Percentiles rank a stretch among this genome's conserved stretches.
Evolutionary conservation across 257 asterid species (phyloP).

Genomic region (Rehmannia glutinosa): DNA sequence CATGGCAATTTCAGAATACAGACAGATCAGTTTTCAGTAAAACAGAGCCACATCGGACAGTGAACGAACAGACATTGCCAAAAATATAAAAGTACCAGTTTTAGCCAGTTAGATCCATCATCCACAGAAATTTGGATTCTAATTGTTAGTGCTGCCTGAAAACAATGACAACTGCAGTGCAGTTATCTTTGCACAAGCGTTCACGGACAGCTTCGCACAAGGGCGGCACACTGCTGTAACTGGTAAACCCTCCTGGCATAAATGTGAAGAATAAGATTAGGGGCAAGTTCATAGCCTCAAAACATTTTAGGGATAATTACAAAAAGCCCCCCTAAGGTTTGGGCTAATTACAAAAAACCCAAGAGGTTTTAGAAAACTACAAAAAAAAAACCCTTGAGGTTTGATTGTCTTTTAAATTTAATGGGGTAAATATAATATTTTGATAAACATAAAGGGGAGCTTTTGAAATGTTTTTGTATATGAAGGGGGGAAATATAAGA

Average conservation of each 20-base stretch:
- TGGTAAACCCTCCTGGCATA: conserved; percentile 59
- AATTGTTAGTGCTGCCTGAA: conserved; percentile 28
- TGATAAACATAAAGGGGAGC: no score
- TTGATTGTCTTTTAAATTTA: no score
- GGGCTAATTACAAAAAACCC: no score
- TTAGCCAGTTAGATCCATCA: not conserved
- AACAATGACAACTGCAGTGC: conserved; percentile 71
- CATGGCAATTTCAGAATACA: not conserved
- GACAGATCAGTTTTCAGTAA: not conserved
- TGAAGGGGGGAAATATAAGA: no score
- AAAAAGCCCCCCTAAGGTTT: no score
- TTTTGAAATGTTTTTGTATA: no score
- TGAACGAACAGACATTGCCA: not conserved
- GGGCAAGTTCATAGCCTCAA: no score
- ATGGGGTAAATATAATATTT: no score
- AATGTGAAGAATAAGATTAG: not conserved
- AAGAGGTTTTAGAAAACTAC: no score
- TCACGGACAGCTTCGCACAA: conserved; percentile 88
- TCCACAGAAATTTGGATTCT: not conserved
- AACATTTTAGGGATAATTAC: no score
- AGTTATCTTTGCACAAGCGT: conserved; percentile 85
- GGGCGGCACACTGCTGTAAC: conserved; percentile 66
- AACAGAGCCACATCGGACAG: not conserved
- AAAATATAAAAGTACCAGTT: not conserved
- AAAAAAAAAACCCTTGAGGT: no score